Conservation (phyloP, 768 basidiomycete genomes). For the Hericium alpestre region DNA sequence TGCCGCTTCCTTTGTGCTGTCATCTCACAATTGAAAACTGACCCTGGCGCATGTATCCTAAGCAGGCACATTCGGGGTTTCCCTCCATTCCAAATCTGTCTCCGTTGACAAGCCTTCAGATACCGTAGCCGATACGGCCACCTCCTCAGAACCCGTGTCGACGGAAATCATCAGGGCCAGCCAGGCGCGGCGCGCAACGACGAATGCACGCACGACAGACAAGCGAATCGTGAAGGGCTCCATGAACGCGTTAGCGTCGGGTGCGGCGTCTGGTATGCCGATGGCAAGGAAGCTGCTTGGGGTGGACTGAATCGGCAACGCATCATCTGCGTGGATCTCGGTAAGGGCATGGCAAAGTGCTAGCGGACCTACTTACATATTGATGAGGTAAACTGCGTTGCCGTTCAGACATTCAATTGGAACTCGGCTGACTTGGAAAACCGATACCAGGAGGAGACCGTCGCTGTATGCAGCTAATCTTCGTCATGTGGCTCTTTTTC, state of each 20-base stretch:
- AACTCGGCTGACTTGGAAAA: no score
- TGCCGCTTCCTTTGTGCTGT: not conserved
- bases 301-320: not conserved
- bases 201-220: not conserved
- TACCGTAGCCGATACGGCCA: not conserved
- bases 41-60: not conserved
- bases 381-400: no score
- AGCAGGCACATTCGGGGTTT: not conserved
- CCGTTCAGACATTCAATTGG: no score
- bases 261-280: not conserved
- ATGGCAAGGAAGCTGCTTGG: not conserved
- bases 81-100: not conserved
- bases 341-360: no score
- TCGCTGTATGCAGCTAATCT: no score
- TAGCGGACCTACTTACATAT: no score
- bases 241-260: not conserved
- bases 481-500: no score
- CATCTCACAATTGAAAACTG: not conserved
- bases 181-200: not conserved
- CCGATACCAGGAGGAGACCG: no score
- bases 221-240: not conserved
- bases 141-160: not conserved
- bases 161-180: not conserved
- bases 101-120: not conserved
- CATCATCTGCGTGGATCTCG: no score